Evolutionary conservation across 2,329 filamentous ascomycete species (phyloP).

Genomic region (Stenocarpella maydis): DNA sequence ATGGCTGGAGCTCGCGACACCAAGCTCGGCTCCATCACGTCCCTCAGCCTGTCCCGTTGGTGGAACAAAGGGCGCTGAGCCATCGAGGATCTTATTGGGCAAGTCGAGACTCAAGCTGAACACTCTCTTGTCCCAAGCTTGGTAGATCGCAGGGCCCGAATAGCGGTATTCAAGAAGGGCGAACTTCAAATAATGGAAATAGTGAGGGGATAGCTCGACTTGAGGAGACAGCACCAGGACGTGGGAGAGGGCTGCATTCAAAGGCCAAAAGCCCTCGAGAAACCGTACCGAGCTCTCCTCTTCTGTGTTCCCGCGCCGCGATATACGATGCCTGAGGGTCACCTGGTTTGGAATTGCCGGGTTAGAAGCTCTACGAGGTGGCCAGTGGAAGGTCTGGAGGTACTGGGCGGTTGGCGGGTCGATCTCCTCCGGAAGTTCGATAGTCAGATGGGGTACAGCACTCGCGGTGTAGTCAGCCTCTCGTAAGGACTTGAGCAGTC

Average conservation of each 20-base stretch:
- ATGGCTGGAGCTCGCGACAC: slow-evolving; percentile 38
- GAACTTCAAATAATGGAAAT: slow-evolving; percentile 81
- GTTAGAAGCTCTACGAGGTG: slow-evolving; percentile 54
- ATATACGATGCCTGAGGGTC: slow-evolving; percentile 78
- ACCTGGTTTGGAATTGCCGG: slow-evolving; percentile 61
- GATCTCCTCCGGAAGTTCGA: slow-evolving; percentile 79
- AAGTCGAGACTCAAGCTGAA: slow-evolving; percentile 84
- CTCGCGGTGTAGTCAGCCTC: slow-evolving; percentile 79
- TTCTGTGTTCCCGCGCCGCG: slow-evolving; percentile 64
- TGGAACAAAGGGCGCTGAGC: slow-evolving; percentile 60
- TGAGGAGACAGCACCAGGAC: slow-evolving; percentile 87
- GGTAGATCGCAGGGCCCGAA: slow-evolving; percentile 57
- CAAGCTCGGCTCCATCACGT: background rate
- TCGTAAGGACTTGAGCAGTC: slow-evolving; percentile 79
- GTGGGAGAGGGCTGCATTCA: slow-evolving; percentile 69
- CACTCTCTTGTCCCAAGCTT: slow-evolving; percentile 62
- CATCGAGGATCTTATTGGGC: slow-evolving; percentile 71
- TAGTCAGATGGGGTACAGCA: slow-evolving; percentile 76
- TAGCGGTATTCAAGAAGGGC: slow-evolving; percentile 79
- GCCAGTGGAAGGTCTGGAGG: slow-evolving; percentile 73
- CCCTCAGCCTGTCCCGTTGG: slow-evolving; percentile 42
- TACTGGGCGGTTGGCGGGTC: slow-evolving; percentile 72
- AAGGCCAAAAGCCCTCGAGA: slow-evolving; percentile 88
- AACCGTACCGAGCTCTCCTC: slow-evolving; percentile 79
- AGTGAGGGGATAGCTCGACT: slow-evolving; percentile 79